Conservation (phyloP, 352 stramenopile genomes). For the Phytophthora pini region DNA sequence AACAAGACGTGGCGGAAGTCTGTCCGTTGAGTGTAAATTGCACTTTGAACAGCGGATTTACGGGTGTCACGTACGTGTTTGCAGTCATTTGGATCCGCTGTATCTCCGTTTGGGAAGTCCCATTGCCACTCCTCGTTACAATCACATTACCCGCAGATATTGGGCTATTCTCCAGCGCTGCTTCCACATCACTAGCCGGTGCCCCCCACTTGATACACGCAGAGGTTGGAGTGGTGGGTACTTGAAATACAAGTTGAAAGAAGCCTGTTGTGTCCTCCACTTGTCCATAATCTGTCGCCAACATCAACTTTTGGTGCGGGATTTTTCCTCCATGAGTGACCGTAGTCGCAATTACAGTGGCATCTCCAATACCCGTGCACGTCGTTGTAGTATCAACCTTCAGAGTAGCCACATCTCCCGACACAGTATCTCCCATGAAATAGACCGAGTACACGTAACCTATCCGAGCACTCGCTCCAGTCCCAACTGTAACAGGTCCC, state of each 20-base stretch:
- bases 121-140: slow-evolving; percentile 63
- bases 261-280: slow-evolving; percentile 64
- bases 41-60: slow-evolving; percentile 62
- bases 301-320: slow-evolving; percentile 77
- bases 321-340: slow-evolving; percentile 81
- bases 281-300: slow-evolving; percentile 85
- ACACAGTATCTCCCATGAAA: slow-evolving; percentile 85
- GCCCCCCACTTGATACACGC: slow-evolving; percentile 70
- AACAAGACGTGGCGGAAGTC: slow-evolving; percentile 61
- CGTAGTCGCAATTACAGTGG: slow-evolving; percentile 45
- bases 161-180: slow-evolving; percentile 40
- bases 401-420: slow-evolving; percentile 83
- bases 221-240: slow-evolving; percentile 24
- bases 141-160: slow-evolving; percentile 57
- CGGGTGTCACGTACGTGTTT: slow-evolving; percentile 62
- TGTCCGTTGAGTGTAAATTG: slow-evolving; percentile 64
- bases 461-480: slow-evolving; percentile 27
- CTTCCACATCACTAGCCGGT: slow-evolving; percentile 51
- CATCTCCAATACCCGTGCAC: slow-evolving; percentile 39
- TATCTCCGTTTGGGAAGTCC: slow-evolving; percentile 68
- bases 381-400: background rate
- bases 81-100: slow-evolving; percentile 76
- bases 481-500: slow-evolving; percentile 46
- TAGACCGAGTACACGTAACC: slow-evolving; percentile 94
- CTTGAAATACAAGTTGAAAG: slow-evolving; percentile 48